Percentiles rank a stretch among this genome's conserved stretches.
phyloP scores from a whole-genome alignment of 352 stramenopile genomes.

The Globisporangium paroecandrum region DNA sequence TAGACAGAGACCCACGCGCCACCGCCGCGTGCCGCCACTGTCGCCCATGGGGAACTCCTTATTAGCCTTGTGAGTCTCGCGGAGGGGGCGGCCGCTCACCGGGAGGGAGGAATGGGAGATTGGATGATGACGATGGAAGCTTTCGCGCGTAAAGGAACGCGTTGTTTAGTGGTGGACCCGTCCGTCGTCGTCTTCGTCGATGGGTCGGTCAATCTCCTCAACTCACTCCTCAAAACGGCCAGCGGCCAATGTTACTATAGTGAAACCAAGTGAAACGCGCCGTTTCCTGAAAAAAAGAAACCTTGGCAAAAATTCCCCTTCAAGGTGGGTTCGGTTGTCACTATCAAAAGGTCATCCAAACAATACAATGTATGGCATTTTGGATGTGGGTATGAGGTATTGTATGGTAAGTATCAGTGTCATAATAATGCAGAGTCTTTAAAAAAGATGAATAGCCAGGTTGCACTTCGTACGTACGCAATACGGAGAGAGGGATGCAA shows the following conservation, averaged over 20 bases:
- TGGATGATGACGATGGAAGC: neutral
- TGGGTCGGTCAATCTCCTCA: neutral
- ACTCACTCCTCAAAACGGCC: neutral
- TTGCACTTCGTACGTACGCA: neutral
- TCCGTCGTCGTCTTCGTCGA: neutral
- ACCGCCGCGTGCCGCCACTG: constrained; percentile 1
- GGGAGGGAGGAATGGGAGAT: neutral
- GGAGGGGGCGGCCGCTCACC: neutral
- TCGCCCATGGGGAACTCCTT: constrained; percentile 1
- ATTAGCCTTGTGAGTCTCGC: too few relatives aligned
- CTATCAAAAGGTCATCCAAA: neutral
- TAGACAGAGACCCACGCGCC: neutral
- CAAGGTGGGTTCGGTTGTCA: neutral
- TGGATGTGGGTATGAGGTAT: neutral
- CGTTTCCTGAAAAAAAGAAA: neutral
- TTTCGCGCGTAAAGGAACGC: constrained; percentile 1
- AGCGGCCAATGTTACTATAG: neutral
- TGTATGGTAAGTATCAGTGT: neutral
- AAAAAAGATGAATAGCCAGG: neutral
- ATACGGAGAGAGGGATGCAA: neutral
- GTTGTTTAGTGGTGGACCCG: neutral
- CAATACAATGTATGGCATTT: neutral
- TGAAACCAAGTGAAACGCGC: neutral
- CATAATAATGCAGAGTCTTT: neutral
- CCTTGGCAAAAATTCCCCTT: neutral